Base-by-base conservation (phyloP, 805 yeast genomes). In the Danielia reshetovae region DNA sequence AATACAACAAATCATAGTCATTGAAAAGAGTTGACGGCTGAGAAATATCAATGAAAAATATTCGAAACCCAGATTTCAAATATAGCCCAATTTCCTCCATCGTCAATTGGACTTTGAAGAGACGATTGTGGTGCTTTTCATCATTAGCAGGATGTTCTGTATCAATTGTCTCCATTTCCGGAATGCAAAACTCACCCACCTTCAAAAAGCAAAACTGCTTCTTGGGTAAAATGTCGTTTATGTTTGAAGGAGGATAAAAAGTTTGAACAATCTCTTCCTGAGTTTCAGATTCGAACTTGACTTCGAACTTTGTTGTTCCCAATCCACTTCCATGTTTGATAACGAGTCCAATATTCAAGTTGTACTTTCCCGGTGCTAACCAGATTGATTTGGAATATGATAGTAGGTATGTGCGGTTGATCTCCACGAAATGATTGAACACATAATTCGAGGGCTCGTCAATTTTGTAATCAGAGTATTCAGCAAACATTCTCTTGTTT, bases 51-150 rank as follows among this genome's bases (percentile, higher is more conserved):
- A 73, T 55, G 46, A 67, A 72, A 28, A 52, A 62, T 5, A 73
- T 62, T 23, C 68, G 54, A 38, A 77, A 68, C 2, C 80, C 78
- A 0, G 74, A 63, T 50, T 78, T 79, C 16, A 73, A 42, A 40
- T 68, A 71, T 16, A 72, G 50, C 0, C 83, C 83, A 4, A 72
- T 64, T 43, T 79, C 85, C 41, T 76, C 81, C 70, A 78, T 68
- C 0, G 60, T 53, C 23, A 76, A 51, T 27, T 68, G 68, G 8
- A 74, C 59, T 35, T 58, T 58, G 5, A 52, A 40, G n/a, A 63
- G 43, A 19, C 59, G 56, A 18, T 55, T 52, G 29, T 35, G 41
- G 15, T 19, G 28, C 4, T 12, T 22, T 21, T 5, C 26, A 5
- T 10, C 11, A 16, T 10, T 18, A 6, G 11, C 17, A n/a, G n/a